Conservation (phyloP, 768 basidiomycete species). For the Pleurotus salmoneostramineus region DNA sequence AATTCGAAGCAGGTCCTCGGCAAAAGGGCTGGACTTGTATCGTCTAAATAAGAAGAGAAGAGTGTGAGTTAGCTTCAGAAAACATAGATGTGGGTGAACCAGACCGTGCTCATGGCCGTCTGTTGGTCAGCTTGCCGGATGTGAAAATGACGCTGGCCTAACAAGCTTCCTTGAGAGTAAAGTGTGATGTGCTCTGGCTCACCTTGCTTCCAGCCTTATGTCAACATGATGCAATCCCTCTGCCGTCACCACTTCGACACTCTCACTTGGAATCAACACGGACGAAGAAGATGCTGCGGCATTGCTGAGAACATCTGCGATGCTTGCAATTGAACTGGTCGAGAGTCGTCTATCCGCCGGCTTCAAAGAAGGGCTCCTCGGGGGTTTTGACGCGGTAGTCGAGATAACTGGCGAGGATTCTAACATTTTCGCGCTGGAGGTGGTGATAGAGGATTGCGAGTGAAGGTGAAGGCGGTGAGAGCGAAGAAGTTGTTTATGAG, state of each 20-base stretch:
- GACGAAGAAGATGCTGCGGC: slow-evolving; percentile 25
- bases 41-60: slow-evolving; percentile 39
- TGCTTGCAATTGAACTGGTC: slow-evolving; percentile 27
- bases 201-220: slow-evolving; percentile 65
- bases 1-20: slow-evolving; percentile 50
- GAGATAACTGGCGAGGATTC: slow-evolving; percentile 15
- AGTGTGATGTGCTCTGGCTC: slow-evolving; percentile 32
- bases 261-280: slow-evolving; percentile 29
- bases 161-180: slow-evolving; percentile 19
- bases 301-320: slow-evolving; percentile 24
- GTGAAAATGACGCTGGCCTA: slow-evolving; percentile 19
- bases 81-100: slow-evolving; percentile 20
- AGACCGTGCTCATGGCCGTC: slow-evolving; percentile 32
- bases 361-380: background rate
- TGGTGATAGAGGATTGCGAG: slow-evolving; percentile 11
- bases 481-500: background rate
- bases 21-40: slow-evolving; percentile 59
- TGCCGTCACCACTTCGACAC: slow-evolving; percentile 41
- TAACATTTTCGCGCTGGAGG: slow-evolving; percentile 5
- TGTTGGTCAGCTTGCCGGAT: slow-evolving; percentile 30
- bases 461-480: background rate
- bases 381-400: background rate
- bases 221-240: slow-evolving; percentile 61
- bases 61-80: slow-evolving; percentile 16
- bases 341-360: slow-evolving; percentile 22